Evolutionary conservation across 2,329 filamentous ascomycete genomes (phyloP), one percentile per base, ranked within the genome.

Genomic region (Aspergillus sp.): DNA sequence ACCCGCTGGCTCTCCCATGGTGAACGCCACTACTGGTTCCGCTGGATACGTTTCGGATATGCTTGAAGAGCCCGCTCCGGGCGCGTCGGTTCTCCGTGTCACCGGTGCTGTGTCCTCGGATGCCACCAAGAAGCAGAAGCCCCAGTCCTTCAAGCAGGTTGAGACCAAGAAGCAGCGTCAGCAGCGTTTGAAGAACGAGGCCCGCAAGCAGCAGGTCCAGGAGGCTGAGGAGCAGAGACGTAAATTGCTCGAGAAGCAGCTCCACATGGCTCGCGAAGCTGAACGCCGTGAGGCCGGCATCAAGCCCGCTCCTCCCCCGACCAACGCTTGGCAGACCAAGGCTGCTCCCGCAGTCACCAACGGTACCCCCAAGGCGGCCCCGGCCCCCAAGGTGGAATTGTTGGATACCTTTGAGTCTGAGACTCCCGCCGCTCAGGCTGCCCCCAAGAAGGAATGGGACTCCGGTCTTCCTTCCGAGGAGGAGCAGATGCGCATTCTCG

Each of bases 141-240:
- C 72, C 55, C 86, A 88, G 79, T 80, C 83, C 42, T 82, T 85
- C 65, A 87, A 91, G 75, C 83, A 85, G 52, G 85, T 84, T 17
- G 90, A 96, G 82, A 90, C 89, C 19, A 97, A 97, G 89, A 97
- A 97, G 83, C 91, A 96, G 81, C 88, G 92, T 62, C 93, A 97
- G 81, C 95, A 96, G 80, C 86, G 89, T 67, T 87, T 90, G 81
- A 97, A 96, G 86, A 88, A 86, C 39, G 92, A 96, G 78, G 89
- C 87, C 60, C 87, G 88, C 70, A 95, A 91, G 82, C 81, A 83
- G 30, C 83, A 86, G 59, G 87, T 90, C 30, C 89, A 93, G 72
- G 89, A 90, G 68, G 86, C 89, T 0, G 93, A 97, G 79, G 86
- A 88, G 72, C 84, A 90, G 71, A 89, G 93, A 71, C 90, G 91